Percentiles rank a stretch among this genome's conserved stretches.
phyloP scores from a whole-genome alignment of 306 rosid genomes.

The Prunus persica region Prunus_persica_NCBIv2 NC_034012.1:3407001-3407500 shows the following conservation, averaged over 20 bases:
- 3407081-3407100: background rate
- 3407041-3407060: conserved; percentile 24
- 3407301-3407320: conserved; percentile 77
- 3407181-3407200: conserved; percentile 65
- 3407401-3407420: background rate
- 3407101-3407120: background rate
- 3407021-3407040: conserved; percentile 48
- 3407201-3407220: conserved; percentile 63
- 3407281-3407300: conserved; percentile 53
- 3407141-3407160: conserved; percentile 5
- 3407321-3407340: conserved; percentile 63
- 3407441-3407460: background rate
- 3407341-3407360: conserved; percentile 56
- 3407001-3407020: conserved; percentile 41
- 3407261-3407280: conserved; percentile 59
- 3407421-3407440: background rate
- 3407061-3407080: background rate
- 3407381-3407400: conserved; percentile 32
- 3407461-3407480: background rate
- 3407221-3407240: conserved; percentile 60
- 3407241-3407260: conserved; percentile 69
- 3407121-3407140: background rate
- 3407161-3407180: conserved; percentile 50
- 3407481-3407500: background rate
- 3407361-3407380: conserved; percentile 65